A percentile compares a stretch with the other conserved stretches of the same genome.
Conservation (phyloP, 331 rosid species). For the Dryas integrifolia region DNA sequence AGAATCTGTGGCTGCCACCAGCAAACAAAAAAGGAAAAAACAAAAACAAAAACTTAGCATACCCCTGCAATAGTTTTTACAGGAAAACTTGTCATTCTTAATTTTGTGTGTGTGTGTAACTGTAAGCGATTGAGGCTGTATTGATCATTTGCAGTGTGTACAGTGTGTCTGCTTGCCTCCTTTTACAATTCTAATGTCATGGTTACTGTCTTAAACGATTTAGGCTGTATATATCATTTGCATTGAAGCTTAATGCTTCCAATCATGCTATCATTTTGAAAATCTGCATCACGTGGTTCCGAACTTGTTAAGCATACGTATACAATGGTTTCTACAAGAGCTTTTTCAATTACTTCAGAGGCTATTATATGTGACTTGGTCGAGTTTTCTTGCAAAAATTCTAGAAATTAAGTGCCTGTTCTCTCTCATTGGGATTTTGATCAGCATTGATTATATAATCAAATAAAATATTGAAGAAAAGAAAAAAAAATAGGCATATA, state of each 20-base stretch:
- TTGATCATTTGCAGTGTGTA: too few species aligned
- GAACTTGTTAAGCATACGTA: not conserved
- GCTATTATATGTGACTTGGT: not conserved
- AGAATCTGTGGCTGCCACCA: too few species aligned
- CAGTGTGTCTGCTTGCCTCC: too few species aligned
- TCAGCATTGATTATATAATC: too few species aligned
- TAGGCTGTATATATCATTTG: not conserved
- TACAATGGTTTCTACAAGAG: not conserved
- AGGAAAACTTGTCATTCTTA: too few species aligned
- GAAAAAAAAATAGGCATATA: not conserved
- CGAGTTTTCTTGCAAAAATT: not conserved
- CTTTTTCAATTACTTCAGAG: not conserved
- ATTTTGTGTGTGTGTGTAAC: too few species aligned
- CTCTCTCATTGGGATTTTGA: not conserved
- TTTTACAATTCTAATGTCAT: too few species aligned
- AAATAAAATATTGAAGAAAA: too few species aligned
- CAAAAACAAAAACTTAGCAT: too few species aligned
- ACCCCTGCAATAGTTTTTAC: too few species aligned
- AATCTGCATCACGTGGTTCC: not conserved
- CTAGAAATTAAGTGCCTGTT: not conserved
- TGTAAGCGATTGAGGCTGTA: too few species aligned
- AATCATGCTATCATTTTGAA: not conserved
- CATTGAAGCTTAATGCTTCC: slow-evolving; percentile 5
- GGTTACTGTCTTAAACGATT: not conserved
- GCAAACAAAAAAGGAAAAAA: too few species aligned